These are phyloP conservation scores for Penicillium sp. DNA, from an alignment of 2,329 filamentous ascomycete genomes.

Conservation along the genomic window DNA sequence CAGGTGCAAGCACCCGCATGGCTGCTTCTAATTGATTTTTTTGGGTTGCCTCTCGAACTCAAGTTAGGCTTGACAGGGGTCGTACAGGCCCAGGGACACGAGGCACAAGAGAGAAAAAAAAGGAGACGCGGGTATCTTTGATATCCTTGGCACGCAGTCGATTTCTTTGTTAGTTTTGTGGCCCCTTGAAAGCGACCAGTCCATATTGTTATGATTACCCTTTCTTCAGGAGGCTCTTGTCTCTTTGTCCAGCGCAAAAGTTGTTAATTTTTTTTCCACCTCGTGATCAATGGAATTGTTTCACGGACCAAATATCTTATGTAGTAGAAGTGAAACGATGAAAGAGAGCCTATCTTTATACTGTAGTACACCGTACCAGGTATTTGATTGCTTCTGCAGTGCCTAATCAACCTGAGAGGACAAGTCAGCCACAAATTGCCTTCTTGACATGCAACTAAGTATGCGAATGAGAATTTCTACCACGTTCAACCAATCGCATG, in stretches of 20 bases:
- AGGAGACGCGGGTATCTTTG: slow-evolving; percentile 3
- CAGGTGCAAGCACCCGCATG: not conserved
- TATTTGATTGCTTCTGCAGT: not conserved
- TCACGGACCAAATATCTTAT: not conserved
- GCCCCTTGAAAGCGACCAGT: slow-evolving; percentile 20
- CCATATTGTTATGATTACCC: slow-evolving; percentile 28
- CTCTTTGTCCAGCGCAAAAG: slow-evolving; percentile 21
- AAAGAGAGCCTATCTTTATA: not conserved
- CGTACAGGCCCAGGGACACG: slow-evolving; percentile 8
- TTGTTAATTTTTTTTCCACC: slow-evolving; percentile 14
- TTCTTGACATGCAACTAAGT: not conserved
- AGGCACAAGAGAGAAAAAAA: slow-evolving; percentile 1
- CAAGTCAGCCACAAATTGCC: slow-evolving; percentile 11
- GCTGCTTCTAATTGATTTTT: slow-evolving; percentile 21
- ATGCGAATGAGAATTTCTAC: slow-evolving; percentile 9
- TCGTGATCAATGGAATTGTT: slow-evolving; percentile 1
- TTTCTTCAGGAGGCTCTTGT: slow-evolving; percentile 1
- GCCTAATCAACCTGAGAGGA: not conserved
- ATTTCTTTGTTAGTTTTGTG: slow-evolving; percentile 8
- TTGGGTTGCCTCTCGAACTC: slow-evolving; percentile 10
- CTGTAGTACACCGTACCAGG: no score
- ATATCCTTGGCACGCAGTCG: slow-evolving; percentile 9
- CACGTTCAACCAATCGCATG: slow-evolving; percentile 15
- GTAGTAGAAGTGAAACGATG: not conserved
- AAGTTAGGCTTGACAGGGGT: slow-evolving; percentile 12